A percentile compares a stretch with the other conserved stretches of the same genome.
phyloP scores from a whole-genome alignment of 129 eudicot genomes.

The Arctium lappa region DNA sequence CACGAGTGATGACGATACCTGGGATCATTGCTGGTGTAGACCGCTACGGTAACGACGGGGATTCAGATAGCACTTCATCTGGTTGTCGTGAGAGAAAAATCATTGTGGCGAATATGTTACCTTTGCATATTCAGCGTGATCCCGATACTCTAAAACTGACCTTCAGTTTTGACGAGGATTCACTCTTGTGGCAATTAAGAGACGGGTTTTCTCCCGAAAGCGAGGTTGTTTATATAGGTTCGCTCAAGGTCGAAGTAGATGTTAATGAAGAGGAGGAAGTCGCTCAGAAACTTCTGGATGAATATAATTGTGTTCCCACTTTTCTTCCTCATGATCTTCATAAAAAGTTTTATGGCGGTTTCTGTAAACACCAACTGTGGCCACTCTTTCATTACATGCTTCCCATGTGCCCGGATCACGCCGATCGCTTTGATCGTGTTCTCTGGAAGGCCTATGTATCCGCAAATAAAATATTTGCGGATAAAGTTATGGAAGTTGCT shows the following conservation, averaged over 20 bases:
- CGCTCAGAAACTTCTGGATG: conserved; percentile 71
- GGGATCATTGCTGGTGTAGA: conserved; percentile 65
- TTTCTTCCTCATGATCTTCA: conserved; percentile 71
- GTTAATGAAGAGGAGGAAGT: conserved; percentile 76
- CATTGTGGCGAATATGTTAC: conserved; percentile 82
- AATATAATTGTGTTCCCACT: conserved; percentile 84
- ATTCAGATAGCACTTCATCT: conserved; percentile 48
- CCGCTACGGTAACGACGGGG: conserved; percentile 39
- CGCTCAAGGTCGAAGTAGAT: conserved; percentile 67
- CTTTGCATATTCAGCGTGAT: conserved; percentile 61
- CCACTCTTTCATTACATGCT: conserved; percentile 94
- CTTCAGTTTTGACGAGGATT: conserved; percentile 73
- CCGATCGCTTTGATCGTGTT: conserved; percentile 67
- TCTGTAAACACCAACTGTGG: conserved; percentile 89
- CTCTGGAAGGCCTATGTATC: conserved; percentile 86
- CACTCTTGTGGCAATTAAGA: conserved; percentile 60
- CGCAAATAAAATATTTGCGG: conserved; percentile 79
- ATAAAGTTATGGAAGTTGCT: conserved; percentile 77
- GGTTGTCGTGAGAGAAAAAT: conserved; percentile 54
- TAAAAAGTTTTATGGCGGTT: conserved; percentile 71
- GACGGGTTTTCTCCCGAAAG: conserved; percentile 69
- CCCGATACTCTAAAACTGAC: conserved; percentile 55
- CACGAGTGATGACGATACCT: conserved; percentile 68
- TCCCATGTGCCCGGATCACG: conserved; percentile 74
- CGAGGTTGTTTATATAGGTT: conserved; percentile 71